Percentiles rank a stretch among this genome's conserved stretches.
phyloP scores from a whole-genome alignment of 1,284 basidiomycete species.

The Fomitopsis betulina region DNA sequence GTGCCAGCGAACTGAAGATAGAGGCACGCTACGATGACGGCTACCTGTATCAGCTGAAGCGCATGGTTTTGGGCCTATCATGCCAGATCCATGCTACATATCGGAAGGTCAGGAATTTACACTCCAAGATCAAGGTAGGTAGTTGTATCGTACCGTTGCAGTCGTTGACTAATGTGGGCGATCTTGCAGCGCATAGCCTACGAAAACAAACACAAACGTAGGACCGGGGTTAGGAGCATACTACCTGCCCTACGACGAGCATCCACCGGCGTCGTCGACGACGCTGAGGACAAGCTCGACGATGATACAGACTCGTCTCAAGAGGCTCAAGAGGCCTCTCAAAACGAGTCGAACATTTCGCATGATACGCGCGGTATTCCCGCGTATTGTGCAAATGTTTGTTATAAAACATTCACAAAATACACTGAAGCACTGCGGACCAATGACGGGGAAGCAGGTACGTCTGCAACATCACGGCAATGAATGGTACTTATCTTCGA shows the following conservation, averaged over 20 bases:
- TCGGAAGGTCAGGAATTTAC: background rate
- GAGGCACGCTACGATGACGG: background rate
- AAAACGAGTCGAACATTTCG: background rate
- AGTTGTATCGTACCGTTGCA: background rate
- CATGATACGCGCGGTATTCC: background rate
- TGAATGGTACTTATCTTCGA: too few species aligned
- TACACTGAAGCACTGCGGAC: background rate
- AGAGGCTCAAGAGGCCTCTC: background rate
- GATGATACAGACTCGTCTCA: background rate
- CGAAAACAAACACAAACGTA: background rate
- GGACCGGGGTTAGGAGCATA: background rate
- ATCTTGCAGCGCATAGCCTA: background rate
- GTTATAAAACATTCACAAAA: background rate
- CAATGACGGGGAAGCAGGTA: background rate
- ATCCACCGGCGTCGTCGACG: background rate
- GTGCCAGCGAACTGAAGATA: background rate
- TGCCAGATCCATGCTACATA: background rate
- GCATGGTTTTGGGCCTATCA: background rate
- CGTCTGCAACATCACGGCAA: background rate
- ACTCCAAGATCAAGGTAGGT: background rate
- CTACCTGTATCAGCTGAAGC: background rate
- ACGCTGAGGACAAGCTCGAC: background rate
- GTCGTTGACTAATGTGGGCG: background rate
- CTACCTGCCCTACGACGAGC: background rate
- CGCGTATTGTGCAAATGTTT: background rate